Conservation (phyloP, 2,329 filamentous ascomycete species). For the Chaetomiaceae sp. region DNA sequence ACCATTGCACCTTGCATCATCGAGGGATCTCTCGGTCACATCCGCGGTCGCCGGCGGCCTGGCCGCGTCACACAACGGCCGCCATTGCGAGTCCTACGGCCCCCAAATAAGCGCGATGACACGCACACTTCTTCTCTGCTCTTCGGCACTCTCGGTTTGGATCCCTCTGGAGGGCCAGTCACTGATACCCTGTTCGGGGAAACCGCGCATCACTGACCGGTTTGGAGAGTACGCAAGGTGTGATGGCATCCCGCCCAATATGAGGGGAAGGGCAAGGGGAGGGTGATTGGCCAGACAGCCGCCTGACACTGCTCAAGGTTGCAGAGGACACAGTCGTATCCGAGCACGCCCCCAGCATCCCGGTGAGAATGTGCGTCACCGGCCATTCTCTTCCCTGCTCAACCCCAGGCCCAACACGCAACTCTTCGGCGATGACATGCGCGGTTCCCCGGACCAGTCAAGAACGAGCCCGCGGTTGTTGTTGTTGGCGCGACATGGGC, state of each 20-base stretch:
- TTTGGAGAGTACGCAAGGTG: slow-evolving; percentile 1
- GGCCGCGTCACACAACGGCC: slow-evolving; percentile 6
- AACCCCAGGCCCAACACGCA: not conserved
- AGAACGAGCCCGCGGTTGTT: not conserved
- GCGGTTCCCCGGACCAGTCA: not conserved
- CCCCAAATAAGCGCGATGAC: not conserved
- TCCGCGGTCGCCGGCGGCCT: slow-evolving; percentile 2
- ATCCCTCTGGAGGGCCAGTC: too few species aligned
- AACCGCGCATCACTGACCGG: not conserved
- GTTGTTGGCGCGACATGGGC: not conserved
- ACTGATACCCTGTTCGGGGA: not conserved
- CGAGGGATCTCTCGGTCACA: not conserved
- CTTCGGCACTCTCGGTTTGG: not conserved
- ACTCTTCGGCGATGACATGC: not conserved
- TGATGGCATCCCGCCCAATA: too few species aligned
- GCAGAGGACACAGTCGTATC: too few species aligned
- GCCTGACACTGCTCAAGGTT: slow-evolving; percentile 10
- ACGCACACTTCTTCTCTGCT: not conserved
- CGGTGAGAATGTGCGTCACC: not conserved
- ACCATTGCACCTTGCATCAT: not conserved
- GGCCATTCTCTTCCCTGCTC: not conserved
- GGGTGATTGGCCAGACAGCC: slow-evolving; percentile 16
- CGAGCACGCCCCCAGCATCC: not conserved
- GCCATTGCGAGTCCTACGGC: slow-evolving; percentile 9
- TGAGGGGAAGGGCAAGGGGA: not conserved